Evolutionary conservation across 2,329 filamentous ascomycete genomes (phyloP).

Genomic region (Penicillium italicum): DNA sequence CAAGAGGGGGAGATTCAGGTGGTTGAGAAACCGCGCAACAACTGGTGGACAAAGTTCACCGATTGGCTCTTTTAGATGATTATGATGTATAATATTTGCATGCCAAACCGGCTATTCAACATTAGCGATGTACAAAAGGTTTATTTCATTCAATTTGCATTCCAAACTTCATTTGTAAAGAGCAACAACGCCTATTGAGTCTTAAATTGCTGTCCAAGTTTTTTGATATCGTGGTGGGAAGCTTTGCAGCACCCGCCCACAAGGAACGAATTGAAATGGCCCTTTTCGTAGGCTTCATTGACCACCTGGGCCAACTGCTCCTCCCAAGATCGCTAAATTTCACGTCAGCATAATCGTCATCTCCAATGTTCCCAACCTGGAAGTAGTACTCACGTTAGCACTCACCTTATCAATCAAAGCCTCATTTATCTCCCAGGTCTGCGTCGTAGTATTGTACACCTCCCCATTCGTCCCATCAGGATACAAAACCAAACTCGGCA

Average conservation of each 20-base stretch:
- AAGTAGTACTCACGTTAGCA: background rate
- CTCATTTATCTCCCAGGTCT: slow-evolving; percentile 52
- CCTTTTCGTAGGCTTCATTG: slow-evolving; percentile 26
- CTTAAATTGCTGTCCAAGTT: slow-evolving; percentile 25
- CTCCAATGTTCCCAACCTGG: background rate
- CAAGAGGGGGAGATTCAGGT: slow-evolving; percentile 30
- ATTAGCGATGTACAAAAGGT: slow-evolving; percentile 6
- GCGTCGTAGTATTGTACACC: slow-evolving; percentile 62
- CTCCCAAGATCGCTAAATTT: slow-evolving; percentile 35
- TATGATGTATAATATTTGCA: slow-evolving; percentile 19
- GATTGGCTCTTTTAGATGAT: slow-evolving; percentile 27
- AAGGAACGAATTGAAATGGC: slow-evolving; percentile 32
- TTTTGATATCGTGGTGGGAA: slow-evolving; percentile 36
- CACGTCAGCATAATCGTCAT: slow-evolving; percentile 11
- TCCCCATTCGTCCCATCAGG: slow-evolving; percentile 67
- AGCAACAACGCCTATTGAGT: background rate
- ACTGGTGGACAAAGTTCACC: slow-evolving; percentile 21
- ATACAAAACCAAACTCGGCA: slow-evolving; percentile 59
- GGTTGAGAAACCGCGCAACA: slow-evolving; percentile 15
- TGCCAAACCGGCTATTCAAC: slow-evolving; percentile 14
- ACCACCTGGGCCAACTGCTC: slow-evolving; percentile 36
- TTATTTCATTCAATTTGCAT: background rate
- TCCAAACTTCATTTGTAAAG: background rate
- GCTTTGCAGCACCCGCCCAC: slow-evolving; percentile 50
- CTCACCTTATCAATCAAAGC: slow-evolving; percentile 20